Evolutionary conservation across 768 basidiomycete genomes (phyloP).

Genomic region (Pleurotus ostreatus): DNA sequence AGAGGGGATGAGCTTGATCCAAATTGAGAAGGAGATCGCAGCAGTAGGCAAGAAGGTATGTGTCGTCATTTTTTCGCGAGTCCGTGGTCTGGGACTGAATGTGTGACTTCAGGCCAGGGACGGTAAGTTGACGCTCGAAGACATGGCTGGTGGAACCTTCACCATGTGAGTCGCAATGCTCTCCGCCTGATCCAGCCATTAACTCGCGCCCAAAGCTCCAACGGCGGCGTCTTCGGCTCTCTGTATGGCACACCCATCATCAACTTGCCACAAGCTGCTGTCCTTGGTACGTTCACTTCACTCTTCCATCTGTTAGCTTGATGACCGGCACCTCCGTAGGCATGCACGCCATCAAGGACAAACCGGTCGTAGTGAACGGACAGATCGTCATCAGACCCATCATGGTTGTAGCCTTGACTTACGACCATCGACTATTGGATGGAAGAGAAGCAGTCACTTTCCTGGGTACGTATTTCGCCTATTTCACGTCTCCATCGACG

Average conservation of each 20-base stretch:
- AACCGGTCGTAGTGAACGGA: conserved; percentile 85
- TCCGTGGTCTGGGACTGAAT: too few species aligned
- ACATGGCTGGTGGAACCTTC: conserved; percentile 98
- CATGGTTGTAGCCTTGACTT: conserved; percentile 92
- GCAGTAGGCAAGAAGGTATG: conserved; percentile 83
- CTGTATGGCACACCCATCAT: conserved; percentile 99
- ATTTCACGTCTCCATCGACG: background rate
- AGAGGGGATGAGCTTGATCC: conserved; percentile 81
- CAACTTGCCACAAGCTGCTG: conserved; percentile 92
- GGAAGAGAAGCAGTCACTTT: conserved; percentile 96
- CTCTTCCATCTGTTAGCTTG: background rate
- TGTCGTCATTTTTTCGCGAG: conserved; percentile 1
- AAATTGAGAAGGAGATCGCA: conserved; percentile 92
- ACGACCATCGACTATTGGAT: conserved; percentile 94
- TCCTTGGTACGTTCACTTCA: conserved; percentile 56
- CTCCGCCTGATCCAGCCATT: conserved; percentile 1
- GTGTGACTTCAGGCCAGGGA: conserved; percentile 62
- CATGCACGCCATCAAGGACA: conserved; percentile 95
- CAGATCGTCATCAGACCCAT: conserved; percentile 96
- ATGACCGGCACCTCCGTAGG: conserved; percentile 31
- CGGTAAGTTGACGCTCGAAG: conserved; percentile 92
- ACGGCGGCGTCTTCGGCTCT: conserved; percentile 97
- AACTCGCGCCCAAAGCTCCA: conserved; percentile 57
- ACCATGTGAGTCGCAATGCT: conserved; percentile 68
- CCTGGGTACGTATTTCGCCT: conserved; percentile 64